phyloP scores from a whole-genome alignment of 257 asterid genomes.

The Leptodermis oblonga region DNA sequence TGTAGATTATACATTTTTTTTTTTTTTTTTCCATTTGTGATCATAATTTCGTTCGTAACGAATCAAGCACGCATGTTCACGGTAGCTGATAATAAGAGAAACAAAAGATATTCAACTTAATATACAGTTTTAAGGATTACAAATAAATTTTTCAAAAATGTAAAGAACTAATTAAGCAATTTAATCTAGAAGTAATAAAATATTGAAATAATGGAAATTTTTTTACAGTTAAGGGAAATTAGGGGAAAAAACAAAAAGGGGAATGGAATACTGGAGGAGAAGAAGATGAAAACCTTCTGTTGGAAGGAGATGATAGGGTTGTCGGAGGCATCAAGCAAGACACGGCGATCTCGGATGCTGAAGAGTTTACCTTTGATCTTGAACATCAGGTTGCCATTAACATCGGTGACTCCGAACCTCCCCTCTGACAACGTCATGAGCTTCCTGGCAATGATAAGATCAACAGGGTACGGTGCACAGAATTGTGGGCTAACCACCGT shows the following conservation, averaged over 20 bases:
- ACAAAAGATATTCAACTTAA: not conserved
- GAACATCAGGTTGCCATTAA: constrained; percentile 61
- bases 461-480: constrained; percentile 61
- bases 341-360: constrained; percentile 65
- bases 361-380: constrained; percentile 52
- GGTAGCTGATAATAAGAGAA: not conserved
- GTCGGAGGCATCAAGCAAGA: constrained; percentile 63
- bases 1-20: not conserved
- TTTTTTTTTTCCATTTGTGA: no score
- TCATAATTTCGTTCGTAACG: no score
- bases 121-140: no score
- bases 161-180: no score
- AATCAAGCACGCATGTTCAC: no score
- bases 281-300: constrained; percentile 53
- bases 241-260: no score
- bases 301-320: constrained; percentile 53
- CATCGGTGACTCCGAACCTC: constrained; percentile 51
- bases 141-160: no score
- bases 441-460: constrained; percentile 53
- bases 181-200: no score
- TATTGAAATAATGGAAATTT: no score
- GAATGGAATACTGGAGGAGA: no score
- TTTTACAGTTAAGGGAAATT: no score
- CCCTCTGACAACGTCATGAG: constrained; percentile 59
- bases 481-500: constrained; percentile 59